Base-by-base conservation (phyloP, 73 alveolate genomes). In the Urostyla sp. region DNA sequence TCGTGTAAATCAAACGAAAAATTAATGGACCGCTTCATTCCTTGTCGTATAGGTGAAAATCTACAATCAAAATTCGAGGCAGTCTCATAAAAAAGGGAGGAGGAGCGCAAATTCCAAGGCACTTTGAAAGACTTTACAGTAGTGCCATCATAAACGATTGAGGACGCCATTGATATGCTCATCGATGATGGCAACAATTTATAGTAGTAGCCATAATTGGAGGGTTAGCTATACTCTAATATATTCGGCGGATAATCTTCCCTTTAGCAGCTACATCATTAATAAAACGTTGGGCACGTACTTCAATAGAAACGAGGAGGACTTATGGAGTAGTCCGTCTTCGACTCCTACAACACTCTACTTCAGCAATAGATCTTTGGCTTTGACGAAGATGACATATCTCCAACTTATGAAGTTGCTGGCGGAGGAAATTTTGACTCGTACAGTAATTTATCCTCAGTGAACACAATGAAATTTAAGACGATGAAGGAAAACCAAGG, bases 1-100 rank as follows among this genome's bases (percentile, higher is more conserved):
- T 4, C 80, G 4, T 59, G 59, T 3, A 66, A 66, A 66, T 43
- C 67, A 43, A 66, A 16, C 16, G 80, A 66, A 28, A 66, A 66
- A 32, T 48, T 66, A 18, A 66, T 66, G 80, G 80, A 66, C 46
- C 80, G 80, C 36, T 66, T 66, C 27, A 66, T 66, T 7, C 80
- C 80, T 4, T 66, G 63, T 27, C 15, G 80, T 8, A 20, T 66
- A 30, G 80, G 80, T 11, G 80, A 66, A 45, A 66, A 66, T 44
- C 66, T 66, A 4, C 28, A 66, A 45, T 59, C 80, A 3, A 66
- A 66, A 40, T 66, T 66, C 26, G 80, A 66, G 43, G 80, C 80
- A 11, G 80, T 66, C 30, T 66, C 80, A 7, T 28, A 66, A 45
- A 66, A 66, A 48, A 5, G 13, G 6, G 80, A 66, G 44, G 80